Evolutionary conservation across 2,329 filamentous ascomycete species (phyloP).

Genomic region (Arachnopeziza araneosa): DNA sequence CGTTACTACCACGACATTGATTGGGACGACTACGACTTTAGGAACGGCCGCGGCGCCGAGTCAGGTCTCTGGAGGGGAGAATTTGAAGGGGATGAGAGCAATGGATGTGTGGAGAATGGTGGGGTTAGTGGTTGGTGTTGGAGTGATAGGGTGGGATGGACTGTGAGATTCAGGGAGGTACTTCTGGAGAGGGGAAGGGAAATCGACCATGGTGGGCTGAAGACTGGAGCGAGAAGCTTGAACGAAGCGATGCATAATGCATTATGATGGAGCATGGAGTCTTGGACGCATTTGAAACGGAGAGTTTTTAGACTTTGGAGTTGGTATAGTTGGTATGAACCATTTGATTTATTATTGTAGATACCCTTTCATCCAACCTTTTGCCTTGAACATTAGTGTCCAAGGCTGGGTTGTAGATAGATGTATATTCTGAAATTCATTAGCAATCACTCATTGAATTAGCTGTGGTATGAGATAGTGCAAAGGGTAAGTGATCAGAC

Average conservation of each 20-base stretch:
- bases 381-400: too few relatives aligned
- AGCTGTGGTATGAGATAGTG: neutral
- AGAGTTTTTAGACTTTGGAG: neutral
- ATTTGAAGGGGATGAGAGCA: neutral
- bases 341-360: neutral
- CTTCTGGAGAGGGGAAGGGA: neutral
- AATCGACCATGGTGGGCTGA: too few relatives aligned
- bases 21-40: neutral
- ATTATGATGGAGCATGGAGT: neutral
- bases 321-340: neutral
- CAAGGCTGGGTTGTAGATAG: neutral
- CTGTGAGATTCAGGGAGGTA: neutral
- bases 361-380: neutral
- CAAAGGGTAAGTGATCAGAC: conserved; percentile 52
- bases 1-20: neutral
- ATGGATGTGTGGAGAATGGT: neutral
- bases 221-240: neutral
- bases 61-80: neutral
- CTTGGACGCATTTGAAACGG: neutral
- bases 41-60: neutral
- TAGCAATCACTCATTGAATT: neutral
- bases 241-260: neutral
- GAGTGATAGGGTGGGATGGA: neutral
- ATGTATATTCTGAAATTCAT: neutral
- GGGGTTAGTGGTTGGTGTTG: neutral